Base-by-base conservation (phyloP, 169 alveolate species). In the Plasmodium gonderi region DNA sequence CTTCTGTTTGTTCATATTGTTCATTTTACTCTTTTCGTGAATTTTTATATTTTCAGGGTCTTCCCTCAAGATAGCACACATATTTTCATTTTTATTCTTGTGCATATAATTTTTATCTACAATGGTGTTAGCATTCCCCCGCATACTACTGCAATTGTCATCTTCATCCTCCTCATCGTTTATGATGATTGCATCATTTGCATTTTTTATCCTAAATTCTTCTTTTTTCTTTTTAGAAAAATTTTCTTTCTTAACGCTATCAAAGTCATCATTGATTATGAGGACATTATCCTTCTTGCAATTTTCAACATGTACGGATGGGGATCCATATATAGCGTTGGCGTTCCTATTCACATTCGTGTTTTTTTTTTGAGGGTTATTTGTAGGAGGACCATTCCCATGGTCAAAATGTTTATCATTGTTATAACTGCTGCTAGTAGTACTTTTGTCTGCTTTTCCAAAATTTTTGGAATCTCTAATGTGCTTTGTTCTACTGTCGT, bases 241-340 rank as follows among this genome's bases (percentile, higher is more conserved):
- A 3, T 20, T 75, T 1, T 44, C 68, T 7, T 51, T 51, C 33
- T 77, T 77, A 31, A 1, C 33, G n/a, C 38, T 77, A 14, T 49
- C 87, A 31, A 0, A 1, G 38, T 49, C 38, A 77, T 77, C 74
- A 31, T 77, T 77, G 38, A 44, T 47, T n/a, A 49, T 9, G 9
- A 77, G 31, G 6, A 49, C 14, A 11, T 51, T 77, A 45, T 77
- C 87, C 45, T 77, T 77, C 36, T 77, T 77, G 31, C n/a, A 20
- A 8, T 47, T n/a, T 38, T 75, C 60, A 23, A 42, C 31, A 3
- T 40, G 36, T 17, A n/a, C 65, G 38, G 23, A 20, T 26, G 23
- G 68, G 68, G 26, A 7, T 17, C 12, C 87, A 20, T 77, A 20
- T 2, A 20, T 2, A 6, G 44, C 40, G 72, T 47, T 36, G 14